A percentile compares a stretch with the other conserved stretches of the same genome.
Evolutionary conservation across 306 rosid species (phyloP).

Genomic region (Sicyos baderoa): DNA sequence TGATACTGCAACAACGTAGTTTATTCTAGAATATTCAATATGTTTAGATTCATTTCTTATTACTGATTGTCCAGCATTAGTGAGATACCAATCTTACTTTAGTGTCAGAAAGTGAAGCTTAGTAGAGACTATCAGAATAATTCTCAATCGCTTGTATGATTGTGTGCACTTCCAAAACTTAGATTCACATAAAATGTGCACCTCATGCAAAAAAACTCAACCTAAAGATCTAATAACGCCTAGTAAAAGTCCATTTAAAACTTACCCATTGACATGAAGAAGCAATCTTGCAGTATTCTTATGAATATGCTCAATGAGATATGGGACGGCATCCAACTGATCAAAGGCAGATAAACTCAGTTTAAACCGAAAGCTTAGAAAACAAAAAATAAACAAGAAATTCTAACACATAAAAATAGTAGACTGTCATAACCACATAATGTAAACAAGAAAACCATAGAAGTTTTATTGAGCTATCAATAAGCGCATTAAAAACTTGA

Average conservation of each 20-base stretch:
- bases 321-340: slow-evolving; percentile 95
- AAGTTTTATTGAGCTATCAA: neutral
- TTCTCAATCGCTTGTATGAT: neutral
- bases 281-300: slow-evolving; percentile 72
- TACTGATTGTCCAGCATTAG: neutral
- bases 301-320: slow-evolving; percentile 76
- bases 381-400: neutral
- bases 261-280: slow-evolving; percentile 89
- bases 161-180: neutral
- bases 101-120: neutral
- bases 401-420: neutral
- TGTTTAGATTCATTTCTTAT: neutral
- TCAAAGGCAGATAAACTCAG: slow-evolving; percentile 22
- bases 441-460: neutral
- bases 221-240: neutral
- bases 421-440: neutral
- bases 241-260: neutral
- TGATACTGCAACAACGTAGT: neutral
- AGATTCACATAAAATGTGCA: neutral
- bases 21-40: neutral
- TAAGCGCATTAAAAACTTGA: neutral
- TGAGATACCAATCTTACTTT: neutral
- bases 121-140: neutral
- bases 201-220: neutral
- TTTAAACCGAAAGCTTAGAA: neutral